Percentiles rank a stretch among this genome's conserved stretches.
phyloP scores from a whole-genome alignment of 2,329 filamentous ascomycete species.

The Endothia cerciana region DNA sequence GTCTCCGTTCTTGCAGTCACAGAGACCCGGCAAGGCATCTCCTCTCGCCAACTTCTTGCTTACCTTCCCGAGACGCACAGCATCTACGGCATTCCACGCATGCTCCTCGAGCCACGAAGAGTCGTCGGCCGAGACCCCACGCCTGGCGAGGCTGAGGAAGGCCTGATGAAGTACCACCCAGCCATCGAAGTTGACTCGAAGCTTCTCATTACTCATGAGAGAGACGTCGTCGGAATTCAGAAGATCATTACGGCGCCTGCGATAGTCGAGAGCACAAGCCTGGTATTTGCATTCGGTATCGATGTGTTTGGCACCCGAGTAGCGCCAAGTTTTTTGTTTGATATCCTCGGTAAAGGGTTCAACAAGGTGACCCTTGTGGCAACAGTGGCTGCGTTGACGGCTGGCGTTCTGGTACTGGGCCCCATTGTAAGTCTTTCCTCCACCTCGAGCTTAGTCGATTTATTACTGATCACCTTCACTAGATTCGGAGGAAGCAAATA shows the following conservation, averaged over 20 bases:
- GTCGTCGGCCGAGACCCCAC: conserved; percentile 85
- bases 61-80: conserved; percentile 74
- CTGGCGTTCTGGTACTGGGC: conserved; percentile 76
- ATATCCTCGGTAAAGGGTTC: conserved; percentile 91
- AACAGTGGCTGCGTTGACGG: conserved; percentile 79
- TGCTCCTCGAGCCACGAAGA: conserved; percentile 81
- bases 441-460: conserved; percentile 8
- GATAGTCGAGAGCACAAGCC: conserved; percentile 85
- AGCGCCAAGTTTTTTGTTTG: conserved; percentile 87
- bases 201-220: conserved; percentile 77
- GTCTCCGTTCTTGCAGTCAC: conserved; percentile 82
- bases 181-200: conserved; percentile 83
- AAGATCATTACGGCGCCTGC: conserved; percentile 77
- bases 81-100: conserved; percentile 78
- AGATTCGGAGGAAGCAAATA: conserved; percentile 70
- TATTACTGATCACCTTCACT: conserved; percentile 39
- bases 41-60: conserved; percentile 78
- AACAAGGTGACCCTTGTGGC: conserved; percentile 84
- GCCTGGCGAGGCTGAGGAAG: conserved; percentile 79
- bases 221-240: conserved; percentile 77
- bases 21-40: conserved; percentile 90
- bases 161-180: conserved; percentile 75
- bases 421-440: conserved; percentile 72
- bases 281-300: conserved; percentile 85
- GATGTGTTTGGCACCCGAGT: conserved; percentile 88